Evolutionary conservation across 345 rosid genomes (phyloP).

Genomic region (Eucalyptus decipiens): DNA sequence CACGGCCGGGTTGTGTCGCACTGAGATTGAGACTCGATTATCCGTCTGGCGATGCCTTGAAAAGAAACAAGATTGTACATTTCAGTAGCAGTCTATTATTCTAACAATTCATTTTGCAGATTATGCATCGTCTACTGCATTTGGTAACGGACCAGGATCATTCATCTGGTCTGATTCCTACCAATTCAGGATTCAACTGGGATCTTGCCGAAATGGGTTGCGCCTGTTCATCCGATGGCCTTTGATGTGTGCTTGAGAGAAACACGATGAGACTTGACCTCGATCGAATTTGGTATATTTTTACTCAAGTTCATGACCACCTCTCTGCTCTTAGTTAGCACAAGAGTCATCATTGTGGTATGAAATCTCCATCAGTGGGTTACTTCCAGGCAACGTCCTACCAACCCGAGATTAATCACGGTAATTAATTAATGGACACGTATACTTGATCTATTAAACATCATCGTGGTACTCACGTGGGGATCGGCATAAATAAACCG

Average conservation of each 20-base stretch:
- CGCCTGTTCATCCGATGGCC: too few species aligned
- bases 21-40: background rate
- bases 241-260: too few species aligned
- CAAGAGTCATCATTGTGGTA: background rate
- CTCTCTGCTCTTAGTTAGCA: background rate
- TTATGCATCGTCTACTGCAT: background rate
- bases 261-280: too few species aligned
- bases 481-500: background rate
- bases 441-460: too few species aligned
- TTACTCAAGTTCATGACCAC: too few species aligned
- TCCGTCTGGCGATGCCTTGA: background rate
- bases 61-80: background rate
- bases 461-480: accelerated
- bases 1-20: background rate
- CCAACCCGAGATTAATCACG: background rate
- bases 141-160: background rate
- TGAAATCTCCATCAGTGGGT: background rate
- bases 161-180: background rate
- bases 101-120: background rate
- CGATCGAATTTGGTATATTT: too few species aligned
- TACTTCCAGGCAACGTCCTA: background rate
- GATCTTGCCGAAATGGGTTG: background rate
- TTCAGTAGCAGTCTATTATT: background rate
- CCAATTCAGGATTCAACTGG: background rate
- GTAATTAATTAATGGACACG: background rate